Base-by-base conservation (phyloP, 768 basidiomycete species). In the Lentinula raphanica region DNA sequence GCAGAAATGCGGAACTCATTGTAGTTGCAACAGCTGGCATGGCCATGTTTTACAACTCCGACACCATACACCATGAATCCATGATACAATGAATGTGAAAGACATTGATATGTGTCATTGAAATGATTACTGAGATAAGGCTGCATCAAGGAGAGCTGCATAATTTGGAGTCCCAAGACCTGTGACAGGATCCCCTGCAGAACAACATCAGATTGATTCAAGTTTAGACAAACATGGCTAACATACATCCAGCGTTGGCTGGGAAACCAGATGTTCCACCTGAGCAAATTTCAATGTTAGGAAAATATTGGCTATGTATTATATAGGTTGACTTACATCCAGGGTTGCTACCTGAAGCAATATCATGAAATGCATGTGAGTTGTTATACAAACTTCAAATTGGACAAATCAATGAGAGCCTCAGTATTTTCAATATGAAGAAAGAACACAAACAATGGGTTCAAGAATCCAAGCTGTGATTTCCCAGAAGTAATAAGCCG, bases 121-220 rank as follows among this genome's bases (percentile, higher is more conserved):
- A n/a, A n/a, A n/a, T n/a, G n/a, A n/a, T n/a, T n/a, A n/a, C n/a
- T n/a, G n/a, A n/a, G n/a, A n/a, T 60, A 40, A 61, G 9, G 32
- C 44, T 27, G 62, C 62, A 25, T 23, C 46, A 29, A 59, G 42
- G 9, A 63, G 31, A 5, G 55, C 49, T 11, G 59, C 58, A 56
- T 76, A 74, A 63, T 77, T 67, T 11, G 76, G 76, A 8, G 76
- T 74, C 0, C 76, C 76, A 0, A 74, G 51, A 27, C 76, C 76
- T 13, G 75, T 78, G 13, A 78, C 57, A 11, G 60, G 57, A 32
- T 58, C 56, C 50, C 51, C 58, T 51, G 13, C 0, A 17, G 39
- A 15, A 35, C 45, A 49, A 35, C 21, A 8, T 39, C 28, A 45
- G 21, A 5, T 12, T 32, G 31, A 53, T 6, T 17, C 21, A 35